These are phyloP conservation scores for Aspergillus homomorphus DNA, from an alignment of 495 filamentous ascomycete species.

Conservation along the genomic window DNA sequence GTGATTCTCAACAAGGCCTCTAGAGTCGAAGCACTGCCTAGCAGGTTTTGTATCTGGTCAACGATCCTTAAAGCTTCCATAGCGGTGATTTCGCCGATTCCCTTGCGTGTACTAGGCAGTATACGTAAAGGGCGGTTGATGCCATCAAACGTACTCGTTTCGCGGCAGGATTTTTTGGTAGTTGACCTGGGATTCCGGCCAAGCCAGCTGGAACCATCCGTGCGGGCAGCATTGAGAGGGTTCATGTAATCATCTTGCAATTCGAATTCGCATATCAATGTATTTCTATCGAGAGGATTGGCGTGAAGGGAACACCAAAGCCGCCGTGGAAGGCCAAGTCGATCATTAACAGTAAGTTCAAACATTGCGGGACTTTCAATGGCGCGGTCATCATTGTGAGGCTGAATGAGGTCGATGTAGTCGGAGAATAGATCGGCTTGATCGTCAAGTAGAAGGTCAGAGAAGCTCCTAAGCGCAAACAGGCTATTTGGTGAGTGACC, in stretches of 20 bases:
- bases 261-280: constrained; percentile 90
- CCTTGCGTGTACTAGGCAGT: constrained; percentile 70
- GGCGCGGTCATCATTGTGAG: constrained; percentile 64
- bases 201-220: too few species aligned
- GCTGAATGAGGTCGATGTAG: constrained; percentile 82
- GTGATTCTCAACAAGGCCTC: constrained; percentile 56
- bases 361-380: constrained; percentile 86
- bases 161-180: too few species aligned
- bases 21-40: constrained; percentile 30
- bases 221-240: too few species aligned
- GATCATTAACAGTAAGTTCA: constrained; percentile 62
- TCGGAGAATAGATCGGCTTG: constrained; percentile 79
- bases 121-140: constrained; percentile 75
- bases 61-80: constrained; percentile 96
- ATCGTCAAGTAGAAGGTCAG: constrained; percentile 76
- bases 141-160: constrained; percentile 64
- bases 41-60: constrained; percentile 59
- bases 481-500: constrained; percentile 77
- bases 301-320: constrained; percentile 90
- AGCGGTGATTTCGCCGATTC: constrained; percentile 78
- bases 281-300: constrained; percentile 61
- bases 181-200: constrained; percentile 62
- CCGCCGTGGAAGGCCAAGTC: constrained; percentile 53
- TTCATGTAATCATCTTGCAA: constrained; percentile 74
- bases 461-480: constrained; percentile 72